Conservation (phyloP, 768 basidiomycete genomes). For the Infundibulicybe gibba region DNA sequence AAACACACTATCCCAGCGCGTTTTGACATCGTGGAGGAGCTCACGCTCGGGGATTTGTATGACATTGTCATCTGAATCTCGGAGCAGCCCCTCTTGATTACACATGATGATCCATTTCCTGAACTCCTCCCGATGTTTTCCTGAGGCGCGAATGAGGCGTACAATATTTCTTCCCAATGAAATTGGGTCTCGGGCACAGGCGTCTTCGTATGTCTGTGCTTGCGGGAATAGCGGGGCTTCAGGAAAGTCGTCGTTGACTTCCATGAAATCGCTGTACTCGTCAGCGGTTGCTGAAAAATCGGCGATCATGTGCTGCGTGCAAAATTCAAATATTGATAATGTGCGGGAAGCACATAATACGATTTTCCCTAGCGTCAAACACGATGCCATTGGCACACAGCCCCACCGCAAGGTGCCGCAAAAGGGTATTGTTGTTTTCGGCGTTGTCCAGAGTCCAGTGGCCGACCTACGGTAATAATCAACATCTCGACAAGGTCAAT, state of each 20-base stretch:
- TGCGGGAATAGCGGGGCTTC: no score
- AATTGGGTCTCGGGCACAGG: no score
- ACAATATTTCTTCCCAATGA: background rate
- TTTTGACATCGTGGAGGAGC: slow-evolving; percentile 12
- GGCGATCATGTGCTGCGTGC: no score
- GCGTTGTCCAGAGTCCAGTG: slow-evolving; percentile 18
- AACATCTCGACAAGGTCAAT: background rate
- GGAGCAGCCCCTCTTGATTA: no score
- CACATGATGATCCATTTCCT: no score
- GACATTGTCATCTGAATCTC: no score
- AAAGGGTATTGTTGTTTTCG: slow-evolving; percentile 15
- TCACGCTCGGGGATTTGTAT: no score
- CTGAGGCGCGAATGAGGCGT: slow-evolving; percentile 1
- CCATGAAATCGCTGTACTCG: slow-evolving; percentile 10
- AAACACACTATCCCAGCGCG: slow-evolving; percentile 8
- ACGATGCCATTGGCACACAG: background rate
- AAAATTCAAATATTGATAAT: no score
- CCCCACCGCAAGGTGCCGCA: slow-evolving; percentile 11
- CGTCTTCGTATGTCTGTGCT: no score
- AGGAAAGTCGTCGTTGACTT: background rate
- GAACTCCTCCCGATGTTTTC: slow-evolving; percentile 2
- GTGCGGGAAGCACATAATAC: slow-evolving; percentile 16
- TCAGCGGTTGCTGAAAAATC: slow-evolving; percentile 22
- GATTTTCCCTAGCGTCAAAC: slow-evolving; percentile 12
- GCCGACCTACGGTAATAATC: slow-evolving; percentile 6